Evolutionary conservation across 257 asterid genomes (phyloP), one percentile per base, ranked within the genome.

Genomic region (Gentiana straminea): DNA sequence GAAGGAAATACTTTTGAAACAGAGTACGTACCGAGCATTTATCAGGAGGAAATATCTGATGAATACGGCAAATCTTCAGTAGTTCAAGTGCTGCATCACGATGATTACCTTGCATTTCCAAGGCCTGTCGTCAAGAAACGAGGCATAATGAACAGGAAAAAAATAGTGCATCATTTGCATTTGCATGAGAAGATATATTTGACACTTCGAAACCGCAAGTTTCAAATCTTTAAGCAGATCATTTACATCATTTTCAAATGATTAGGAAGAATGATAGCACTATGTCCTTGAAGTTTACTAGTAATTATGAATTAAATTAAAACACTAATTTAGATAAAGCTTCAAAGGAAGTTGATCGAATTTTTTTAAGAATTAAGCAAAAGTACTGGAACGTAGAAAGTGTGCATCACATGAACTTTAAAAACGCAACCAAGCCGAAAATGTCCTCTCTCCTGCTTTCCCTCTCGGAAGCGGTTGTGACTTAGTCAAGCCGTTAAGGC

Each of bases 21-120:
- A 24, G 24, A 24, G 24, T 24, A 24, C 78, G 8, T 81, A 89
- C 97, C 43, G 96, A 91, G 70, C 74, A 75, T 81, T 81, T 86
- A 35, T 75, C 81, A 8, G 98, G 98, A 51, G 96, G 92, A 78
- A 82, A 91, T 56, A 85, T 70, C 79, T 70, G 73, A 74, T 86
- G 98, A 70, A 91, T 82, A 61, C 75, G 67, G 59, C 94, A 83
- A 47, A 91, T 65, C 73, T 83, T 87, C 58, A 69, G 66, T 67
- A 91, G 75, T 74, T 91, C 98, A 5, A 50, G 73, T 39, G 77
- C 75, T 62, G 86, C 92, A 81, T 83, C 88, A 58, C 84, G 76
- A 65, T 79, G 94, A 65, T 75, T 75, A 67, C 72, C 75, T 71
- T 91, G 96, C 59, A 87, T 82, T 75, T 91, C 89, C 74, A 91